phyloP scores from a whole-genome alignment of 2,329 filamentous ascomycete genomes.

The Atkinsonella texensis region DNA sequence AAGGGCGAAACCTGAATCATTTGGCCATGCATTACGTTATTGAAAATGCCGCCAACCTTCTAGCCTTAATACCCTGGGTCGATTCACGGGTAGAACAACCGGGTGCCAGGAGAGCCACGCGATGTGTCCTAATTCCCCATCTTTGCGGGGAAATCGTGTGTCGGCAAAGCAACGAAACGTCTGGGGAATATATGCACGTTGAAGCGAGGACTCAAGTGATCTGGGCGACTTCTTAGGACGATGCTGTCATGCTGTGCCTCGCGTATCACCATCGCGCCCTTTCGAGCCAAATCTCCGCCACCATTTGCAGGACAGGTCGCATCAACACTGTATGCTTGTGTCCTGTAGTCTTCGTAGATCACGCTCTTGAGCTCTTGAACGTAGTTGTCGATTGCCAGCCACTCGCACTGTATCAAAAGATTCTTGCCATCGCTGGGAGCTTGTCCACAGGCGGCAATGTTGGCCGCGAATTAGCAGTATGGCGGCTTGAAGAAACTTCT shows the following conservation, averaged over 20 bases:
- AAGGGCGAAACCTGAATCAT: background rate
- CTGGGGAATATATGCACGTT: background rate
- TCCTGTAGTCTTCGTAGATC: background rate
- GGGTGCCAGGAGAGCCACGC: background rate
- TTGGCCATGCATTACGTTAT: background rate
- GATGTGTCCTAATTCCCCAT: background rate
- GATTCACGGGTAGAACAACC: background rate
- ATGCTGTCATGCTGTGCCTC: background rate
- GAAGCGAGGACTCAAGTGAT: background rate
- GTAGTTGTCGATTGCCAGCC: background rate
- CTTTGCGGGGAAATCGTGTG: slow-evolving; percentile 4
- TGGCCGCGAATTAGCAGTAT: too few species aligned
- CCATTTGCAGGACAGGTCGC: background rate
- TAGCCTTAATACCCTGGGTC: background rate
- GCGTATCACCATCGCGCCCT: background rate
- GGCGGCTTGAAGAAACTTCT: too few species aligned
- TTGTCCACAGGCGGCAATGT: too few species aligned
- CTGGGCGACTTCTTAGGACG: too few species aligned
- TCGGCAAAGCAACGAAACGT: background rate
- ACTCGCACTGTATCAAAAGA: background rate
- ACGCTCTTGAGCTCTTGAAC: background rate
- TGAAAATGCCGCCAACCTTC: background rate
- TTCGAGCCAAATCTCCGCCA: background rate
- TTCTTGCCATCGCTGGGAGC: too few species aligned
- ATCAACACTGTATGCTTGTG: background rate